These are phyloP conservation scores for Polychaeton citri DNA, from an alignment of 2,329 filamentous ascomycete species.

Conservation along the genomic window DNA sequence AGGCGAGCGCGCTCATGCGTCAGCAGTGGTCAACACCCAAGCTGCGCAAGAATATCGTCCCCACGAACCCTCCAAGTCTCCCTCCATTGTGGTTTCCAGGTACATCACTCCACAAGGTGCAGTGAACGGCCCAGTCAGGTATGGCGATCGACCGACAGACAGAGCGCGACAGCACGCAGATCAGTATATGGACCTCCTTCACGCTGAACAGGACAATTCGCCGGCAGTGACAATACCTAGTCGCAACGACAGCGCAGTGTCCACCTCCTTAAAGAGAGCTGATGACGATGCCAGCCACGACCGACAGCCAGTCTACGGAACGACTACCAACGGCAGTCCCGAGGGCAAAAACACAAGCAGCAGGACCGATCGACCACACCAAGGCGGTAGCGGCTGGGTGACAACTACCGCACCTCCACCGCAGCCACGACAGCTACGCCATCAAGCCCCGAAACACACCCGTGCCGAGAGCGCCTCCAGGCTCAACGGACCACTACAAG, in stretches of 20 bases:
- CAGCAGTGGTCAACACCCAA: background rate
- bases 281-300: conserved; percentile 1
- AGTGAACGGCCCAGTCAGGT: conserved; percentile 9
- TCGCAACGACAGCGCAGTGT: conserved; percentile 15
- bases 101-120: conserved; percentile 18
- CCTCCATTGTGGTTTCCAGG: conserved; percentile 20
- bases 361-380: background rate
- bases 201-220: conserved; percentile 6
- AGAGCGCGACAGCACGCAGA: conserved; percentile 9
- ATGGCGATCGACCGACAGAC: conserved; percentile 5
- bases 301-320: background rate
- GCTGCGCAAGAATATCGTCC: conserved; percentile 1
- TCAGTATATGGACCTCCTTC: conserved; percentile 10
- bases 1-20: background rate
- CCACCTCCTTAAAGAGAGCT: conserved; percentile 12
- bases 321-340: background rate
- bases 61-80: conserved; percentile 6
- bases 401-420: background rate
- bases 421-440: too few relatives aligned
- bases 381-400: background rate
- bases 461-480: background rate
- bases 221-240: background rate
- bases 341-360: background rate
- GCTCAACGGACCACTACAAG: background rate
- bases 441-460: background rate